Evolutionary conservation across 2,329 filamentous ascomycete genomes (phyloP).

Genomic region (Apiospora saccharicola): DNA sequence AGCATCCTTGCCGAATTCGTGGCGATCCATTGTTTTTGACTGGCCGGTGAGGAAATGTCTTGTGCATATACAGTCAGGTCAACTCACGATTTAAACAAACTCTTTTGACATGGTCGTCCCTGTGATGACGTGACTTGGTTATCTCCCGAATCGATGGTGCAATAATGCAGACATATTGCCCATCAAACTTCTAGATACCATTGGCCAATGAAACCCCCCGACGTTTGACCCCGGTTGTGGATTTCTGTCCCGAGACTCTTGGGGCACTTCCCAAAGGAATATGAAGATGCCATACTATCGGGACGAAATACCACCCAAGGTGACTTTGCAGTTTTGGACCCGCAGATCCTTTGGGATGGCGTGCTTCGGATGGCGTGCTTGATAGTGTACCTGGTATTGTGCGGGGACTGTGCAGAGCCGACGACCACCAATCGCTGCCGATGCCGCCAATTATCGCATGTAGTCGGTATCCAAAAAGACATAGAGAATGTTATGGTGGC

Average conservation of each 20-base stretch:
- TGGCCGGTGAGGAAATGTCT: background rate
- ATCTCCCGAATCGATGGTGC: conserved; percentile 2
- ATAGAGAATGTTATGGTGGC: too few relatives aligned
- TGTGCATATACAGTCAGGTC: background rate
- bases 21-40: background rate
- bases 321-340: background rate
- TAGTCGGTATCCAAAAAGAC: too few relatives aligned
- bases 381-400: background rate
- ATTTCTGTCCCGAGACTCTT: background rate
- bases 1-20: background rate
- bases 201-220: background rate
- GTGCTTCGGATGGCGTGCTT: background rate
- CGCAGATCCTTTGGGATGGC: background rate
- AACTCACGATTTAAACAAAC: background rate
- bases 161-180: background rate
- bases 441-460: background rate
- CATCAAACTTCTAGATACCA: background rate
- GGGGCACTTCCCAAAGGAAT: background rate
- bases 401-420: background rate
- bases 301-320: background rate
- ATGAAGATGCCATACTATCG: background rate
- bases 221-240: background rate
- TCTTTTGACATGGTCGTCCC: background rate
- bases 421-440: background rate
- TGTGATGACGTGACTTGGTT: background rate